These are phyloP conservation scores for Plasmodium coatneyi DNA, from an alignment of 169 alveolate species.

Conservation along the genomic window DNA sequence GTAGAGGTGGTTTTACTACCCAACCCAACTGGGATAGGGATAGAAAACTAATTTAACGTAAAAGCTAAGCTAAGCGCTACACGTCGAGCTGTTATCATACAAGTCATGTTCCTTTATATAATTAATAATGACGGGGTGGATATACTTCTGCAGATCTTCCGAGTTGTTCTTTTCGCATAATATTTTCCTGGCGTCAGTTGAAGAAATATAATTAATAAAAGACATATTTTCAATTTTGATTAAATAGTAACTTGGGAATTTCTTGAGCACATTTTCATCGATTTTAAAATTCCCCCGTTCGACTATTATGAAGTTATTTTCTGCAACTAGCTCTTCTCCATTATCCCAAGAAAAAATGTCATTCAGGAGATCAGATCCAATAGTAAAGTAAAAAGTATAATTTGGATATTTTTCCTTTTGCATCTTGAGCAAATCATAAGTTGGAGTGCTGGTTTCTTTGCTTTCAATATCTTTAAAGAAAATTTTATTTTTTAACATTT, in stretches of 20 bases:
- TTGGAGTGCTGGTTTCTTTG: slow-evolving; percentile 33
- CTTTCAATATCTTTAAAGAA: slow-evolving; percentile 55
- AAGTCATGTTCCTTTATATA: slow-evolving; percentile 42
- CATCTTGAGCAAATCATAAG: slow-evolving; percentile 50
- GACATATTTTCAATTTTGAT: slow-evolving; percentile 27
- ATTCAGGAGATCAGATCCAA: slow-evolving; percentile 47
- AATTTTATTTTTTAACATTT: slow-evolving; percentile 44
- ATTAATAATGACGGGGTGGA: slow-evolving; percentile 20
- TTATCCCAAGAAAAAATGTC: slow-evolving; percentile 50
- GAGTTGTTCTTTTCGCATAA: slow-evolving; percentile 18
- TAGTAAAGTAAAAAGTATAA: slow-evolving; percentile 30
- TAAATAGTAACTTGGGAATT: slow-evolving; percentile 58
- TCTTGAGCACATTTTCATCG: slow-evolving; percentile 25
- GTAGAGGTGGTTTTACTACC: not conserved
- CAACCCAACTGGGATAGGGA: not conserved
- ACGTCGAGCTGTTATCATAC: not conserved
- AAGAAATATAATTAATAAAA: slow-evolving; percentile 61
- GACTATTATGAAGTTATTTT: slow-evolving; percentile 43
- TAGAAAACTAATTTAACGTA: slow-evolving; percentile 5
- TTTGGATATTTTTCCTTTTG: slow-evolving; percentile 55
- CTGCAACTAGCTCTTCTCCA: slow-evolving; percentile 55
- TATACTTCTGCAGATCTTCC: slow-evolving; percentile 54
- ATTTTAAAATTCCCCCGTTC: slow-evolving; percentile 66
- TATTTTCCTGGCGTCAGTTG: slow-evolving; percentile 51
- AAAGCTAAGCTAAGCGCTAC: not conserved